Conservation (phyloP, 2,329 filamentous ascomycete genomes). For the Diaporthe capsici region DNA sequence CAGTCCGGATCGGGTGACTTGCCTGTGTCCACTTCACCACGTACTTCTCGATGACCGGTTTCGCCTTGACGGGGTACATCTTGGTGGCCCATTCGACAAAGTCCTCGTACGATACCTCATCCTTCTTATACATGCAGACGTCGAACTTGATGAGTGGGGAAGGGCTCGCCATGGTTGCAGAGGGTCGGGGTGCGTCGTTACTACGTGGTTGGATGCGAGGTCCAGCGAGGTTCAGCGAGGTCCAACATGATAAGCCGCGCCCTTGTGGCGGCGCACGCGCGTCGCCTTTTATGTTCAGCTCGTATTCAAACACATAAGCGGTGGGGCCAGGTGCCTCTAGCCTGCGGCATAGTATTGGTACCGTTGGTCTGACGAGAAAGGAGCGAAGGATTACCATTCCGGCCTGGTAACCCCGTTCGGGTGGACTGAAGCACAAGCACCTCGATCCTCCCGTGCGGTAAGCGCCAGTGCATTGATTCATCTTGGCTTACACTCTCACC, state of each 20-base stretch:
- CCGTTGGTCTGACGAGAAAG: background rate
- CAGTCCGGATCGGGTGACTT: background rate
- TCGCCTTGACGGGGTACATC: constrained; percentile 21
- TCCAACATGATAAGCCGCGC: background rate
- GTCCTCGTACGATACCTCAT: constrained; percentile 13
- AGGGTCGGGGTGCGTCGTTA: background rate
- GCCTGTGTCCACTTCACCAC: constrained; percentile 31
- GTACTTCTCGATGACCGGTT: constrained; percentile 5
- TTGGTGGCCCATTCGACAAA: constrained; percentile 23
- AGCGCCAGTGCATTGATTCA: too few species aligned
- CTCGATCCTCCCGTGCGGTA: too few species aligned
- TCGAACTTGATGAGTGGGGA: constrained; percentile 29
- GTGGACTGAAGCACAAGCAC: too few species aligned
- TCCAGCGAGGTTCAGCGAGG: background rate
- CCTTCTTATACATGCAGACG: constrained; percentile 23
- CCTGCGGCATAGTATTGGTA: background rate
- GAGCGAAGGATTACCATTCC: background rate
- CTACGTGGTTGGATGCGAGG: background rate
- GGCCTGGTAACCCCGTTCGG: too few species aligned
- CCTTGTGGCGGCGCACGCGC: too few species aligned
- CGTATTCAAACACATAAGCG: background rate
- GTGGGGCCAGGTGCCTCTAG: background rate
- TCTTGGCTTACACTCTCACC: too few species aligned
- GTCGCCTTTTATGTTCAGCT: constrained; percentile 7
- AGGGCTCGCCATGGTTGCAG: constrained; percentile 8